Evolutionary conservation across 331 rosid species (phyloP), one percentile per base, ranked within the genome.

Genomic region (Quercus tomentella): DNA sequence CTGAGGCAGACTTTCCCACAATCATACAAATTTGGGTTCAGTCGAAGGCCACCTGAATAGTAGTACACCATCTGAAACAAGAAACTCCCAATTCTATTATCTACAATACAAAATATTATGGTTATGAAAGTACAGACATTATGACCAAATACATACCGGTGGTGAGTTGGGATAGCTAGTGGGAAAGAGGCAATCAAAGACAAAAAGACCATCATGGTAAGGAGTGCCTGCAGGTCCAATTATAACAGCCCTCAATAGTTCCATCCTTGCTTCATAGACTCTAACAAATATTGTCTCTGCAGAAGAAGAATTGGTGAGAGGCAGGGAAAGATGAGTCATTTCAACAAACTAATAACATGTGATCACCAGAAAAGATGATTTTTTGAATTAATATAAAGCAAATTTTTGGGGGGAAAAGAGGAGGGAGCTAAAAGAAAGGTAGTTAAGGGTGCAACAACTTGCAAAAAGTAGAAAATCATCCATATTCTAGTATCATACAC

Each of bases 1-100:
- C 97, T 93, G 17, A 93, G 93, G 87, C 97, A 91, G 31, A 93
- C 97, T 86, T 85, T 93, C 79, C 97, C 97, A 84, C 90, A 85
- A 1, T 81, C 51, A 78, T 92, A 92, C 77, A 93, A 69, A 86
- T 93, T 93, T 49, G 97, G 97, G 81, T 93, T 93, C 75, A 93
- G 71, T 83, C 97, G 88, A 58, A 93, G 89, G 84, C 97, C 97
- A 76, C 97, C 94, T 14, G 97, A 89, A 79, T 93, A 86, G 84
- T 93, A 91, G 85, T 89, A 76, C 82, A 93, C 93, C 83, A 70
- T 81, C 97, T 93, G 93, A 86, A 68, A 56, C 63, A 85, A 63
- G 69, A 81, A 58, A 85, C 69, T 28, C 70, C 33, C 23, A 68
- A 68, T 75, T 74, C 76, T 37, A 77, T 79, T 65, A 76, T 28